phyloP scores from a whole-genome alignment of 768 basidiomycete species.

The Xanthoconium stramineum region DNA sequence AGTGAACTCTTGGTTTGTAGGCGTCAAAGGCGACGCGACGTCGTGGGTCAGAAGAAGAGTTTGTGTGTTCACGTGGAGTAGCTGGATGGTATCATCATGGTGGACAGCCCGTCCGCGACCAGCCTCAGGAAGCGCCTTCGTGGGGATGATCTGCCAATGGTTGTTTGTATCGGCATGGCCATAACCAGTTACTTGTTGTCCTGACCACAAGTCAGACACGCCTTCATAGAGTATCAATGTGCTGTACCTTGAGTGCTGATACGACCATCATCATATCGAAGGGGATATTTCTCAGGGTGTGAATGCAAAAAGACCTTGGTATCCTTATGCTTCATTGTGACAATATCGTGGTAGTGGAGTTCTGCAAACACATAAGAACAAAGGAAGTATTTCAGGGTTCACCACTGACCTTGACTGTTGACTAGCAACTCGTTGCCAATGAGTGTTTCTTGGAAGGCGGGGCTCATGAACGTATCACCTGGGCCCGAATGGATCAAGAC shows the following conservation, averaged over 20 bases:
- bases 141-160: slow-evolving; percentile 92
- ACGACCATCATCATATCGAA: slow-evolving; percentile 93
- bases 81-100: slow-evolving; percentile 83
- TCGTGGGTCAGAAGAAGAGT: slow-evolving; percentile 89
- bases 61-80: slow-evolving; percentile 84
- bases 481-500: slow-evolving; percentile 86
- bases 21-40: slow-evolving; percentile 94
- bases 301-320: slow-evolving; percentile 94
- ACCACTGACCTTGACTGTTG: slow-evolving; percentile 77
- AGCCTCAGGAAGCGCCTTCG: slow-evolving; percentile 89
- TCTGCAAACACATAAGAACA: slow-evolving; percentile 47
- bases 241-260: slow-evolving; percentile 82
- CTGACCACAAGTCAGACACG: slow-evolving; percentile 34
- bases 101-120: slow-evolving; percentile 92
- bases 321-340: slow-evolving; percentile 88
- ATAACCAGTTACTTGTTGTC: slow-evolving; percentile 96
- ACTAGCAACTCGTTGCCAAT: slow-evolving; percentile 87
- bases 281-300: slow-evolving; percentile 85
- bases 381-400: not conserved
- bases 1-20: slow-evolving; percentile 98
- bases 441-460: slow-evolving; percentile 95
- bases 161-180: slow-evolving; percentile 94
- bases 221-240: not conserved
- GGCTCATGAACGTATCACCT: slow-evolving; percentile 97
- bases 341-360: slow-evolving; percentile 86